These are phyloP conservation scores for Thinopyrum elongatum DNA, from an alignment of 176 grass and related monocot species.

Conservation along the genomic window DNA sequence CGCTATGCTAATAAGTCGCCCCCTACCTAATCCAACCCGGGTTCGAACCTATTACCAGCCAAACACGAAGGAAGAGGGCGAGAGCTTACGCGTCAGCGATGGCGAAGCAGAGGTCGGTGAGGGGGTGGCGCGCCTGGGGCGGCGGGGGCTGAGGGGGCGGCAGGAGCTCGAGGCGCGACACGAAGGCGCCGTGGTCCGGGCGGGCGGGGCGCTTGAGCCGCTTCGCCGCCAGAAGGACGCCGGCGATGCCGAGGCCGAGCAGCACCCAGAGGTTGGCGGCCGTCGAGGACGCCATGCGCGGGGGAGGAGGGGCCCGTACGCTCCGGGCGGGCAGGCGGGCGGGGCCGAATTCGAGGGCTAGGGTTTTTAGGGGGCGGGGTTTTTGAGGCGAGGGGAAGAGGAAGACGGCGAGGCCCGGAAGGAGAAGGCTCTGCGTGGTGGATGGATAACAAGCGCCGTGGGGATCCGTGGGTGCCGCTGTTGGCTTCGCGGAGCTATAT, in stretches of 20 bases:
- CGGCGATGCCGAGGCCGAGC: slow-evolving; percentile 81
- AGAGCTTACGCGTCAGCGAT: slow-evolving; percentile 79
- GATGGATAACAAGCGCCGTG: slow-evolving; percentile 37
- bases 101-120: slow-evolving; percentile 85
- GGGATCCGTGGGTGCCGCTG: not conserved
- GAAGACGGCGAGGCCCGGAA: slow-evolving; percentile 27
- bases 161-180: slow-evolving; percentile 70
- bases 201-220: slow-evolving; percentile 55
- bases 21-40: not conserved
- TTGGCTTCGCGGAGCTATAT: slow-evolving; percentile 31
- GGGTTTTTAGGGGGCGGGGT: slow-evolving; percentile 35
- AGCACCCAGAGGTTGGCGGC: slow-evolving; percentile 85
- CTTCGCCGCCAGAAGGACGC: slow-evolving; percentile 62
- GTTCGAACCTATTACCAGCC: not conserved
- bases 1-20: not conserved
- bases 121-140: slow-evolving; percentile 86
- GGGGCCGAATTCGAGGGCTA: slow-evolving; percentile 14
- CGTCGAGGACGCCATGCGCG: slow-evolving; percentile 57
- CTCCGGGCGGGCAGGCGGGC: not conserved
- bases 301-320: not conserved
- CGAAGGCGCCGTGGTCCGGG: slow-evolving; percentile 82
- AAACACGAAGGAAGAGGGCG: not conserved
- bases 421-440: not conserved
- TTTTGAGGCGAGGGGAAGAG: slow-evolving; percentile 16
- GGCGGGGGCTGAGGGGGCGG: slow-evolving; percentile 80